Base-by-base conservation (phyloP, 257 asterid genomes). In the Anisodus tanguticus region DNA sequence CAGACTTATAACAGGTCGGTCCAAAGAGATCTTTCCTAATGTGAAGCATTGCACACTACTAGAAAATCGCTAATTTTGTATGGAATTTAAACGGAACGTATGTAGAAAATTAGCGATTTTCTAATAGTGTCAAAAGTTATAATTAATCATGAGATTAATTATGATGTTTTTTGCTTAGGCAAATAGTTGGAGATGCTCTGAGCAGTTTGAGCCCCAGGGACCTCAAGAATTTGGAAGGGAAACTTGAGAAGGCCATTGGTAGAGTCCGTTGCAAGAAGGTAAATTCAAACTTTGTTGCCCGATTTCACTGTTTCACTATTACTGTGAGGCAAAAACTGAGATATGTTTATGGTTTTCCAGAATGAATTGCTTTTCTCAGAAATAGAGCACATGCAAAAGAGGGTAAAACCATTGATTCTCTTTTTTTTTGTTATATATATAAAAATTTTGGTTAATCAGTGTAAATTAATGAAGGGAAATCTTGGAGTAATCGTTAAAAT, bases 381-480 rank as follows among this genome's bases (percentile, higher is more conserved):
- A 89, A 94, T 94, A 68, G 98, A 94, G 93, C 91, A 91, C 83
- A 93, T 94, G 97, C 97, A 94, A 82, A 94, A 92, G 87, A 91
- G 95, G 97, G 97, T 92, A 89, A 83, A 81, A 77, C 7, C 39
- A 13, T 77, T 31, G 0, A 17, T 47, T 41, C 45, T 22, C 26
- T 5, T 1, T 45, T 45, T 5, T 45, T 45, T 3, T 45, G 4
- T 45, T 22, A 22, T 22, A 22, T 22, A 22, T 22, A 22, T 22
- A 22, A 0, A 22, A 22, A 22, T 22, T 22, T 22, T 22, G 26
- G 26, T 0, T 22, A 22, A 22, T 22, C 26, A 0, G 26, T 22
- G 26, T 22, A 22, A 22, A 22, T 22, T 22, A 22, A 22, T 22
- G 26, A 22, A 22, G 26, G 26, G 26, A 22, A 22, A 22, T 22